Base-by-base conservation (phyloP, 805 yeast species). In the Saturnispora gosingensis region DNA sequence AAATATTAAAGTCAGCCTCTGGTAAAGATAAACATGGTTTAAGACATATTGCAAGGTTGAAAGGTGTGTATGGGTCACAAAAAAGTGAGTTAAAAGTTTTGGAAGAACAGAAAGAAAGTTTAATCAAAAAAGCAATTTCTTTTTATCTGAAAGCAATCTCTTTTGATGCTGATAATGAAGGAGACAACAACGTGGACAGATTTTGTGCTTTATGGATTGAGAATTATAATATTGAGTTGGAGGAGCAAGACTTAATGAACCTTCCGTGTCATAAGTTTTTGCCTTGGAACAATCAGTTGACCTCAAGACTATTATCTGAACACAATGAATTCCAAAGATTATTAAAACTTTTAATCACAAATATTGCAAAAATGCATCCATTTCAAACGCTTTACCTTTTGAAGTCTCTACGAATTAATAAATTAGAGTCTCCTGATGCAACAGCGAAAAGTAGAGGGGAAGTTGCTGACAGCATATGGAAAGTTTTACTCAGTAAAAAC, bases 181-280 rank as follows among this genome's bases (percentile, higher is more conserved):
- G 74, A 49, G 80, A 77, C 46, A 78, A 77, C 53, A 83, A 79
- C 48, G 68, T 84, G 28, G 95, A 88, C 61, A 77, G 86, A 51
- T 83, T 90, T 55, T 83, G 90, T 64, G 85, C 90, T 0, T 64
- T 91, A 10, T 91, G 97, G 95, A 71, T 91, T 39, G 85, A 83
- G 54, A 75, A 80, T 52, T 56, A 58, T 7, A 54, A 53, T 15
- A 55, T 58, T 9, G 15, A 36, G 4, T 58, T 67, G 8, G 69
- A 85, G 9, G 59, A 59, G 13, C 57, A 61, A 2, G 67, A 69
- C 4, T 59, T 83, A 2, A 48, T 60, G 0, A 46, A 48, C 0
- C 66, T 87, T 18, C 85, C 95, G 0, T 71, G 77, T 13, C 71
- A 72, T 60, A 82, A 82, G 58, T 77, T 88, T 49, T 72, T 87